These are phyloP conservation scores for Candida caryicola DNA, from an alignment of 805 yeast species.

Conservation along the genomic window DNA sequence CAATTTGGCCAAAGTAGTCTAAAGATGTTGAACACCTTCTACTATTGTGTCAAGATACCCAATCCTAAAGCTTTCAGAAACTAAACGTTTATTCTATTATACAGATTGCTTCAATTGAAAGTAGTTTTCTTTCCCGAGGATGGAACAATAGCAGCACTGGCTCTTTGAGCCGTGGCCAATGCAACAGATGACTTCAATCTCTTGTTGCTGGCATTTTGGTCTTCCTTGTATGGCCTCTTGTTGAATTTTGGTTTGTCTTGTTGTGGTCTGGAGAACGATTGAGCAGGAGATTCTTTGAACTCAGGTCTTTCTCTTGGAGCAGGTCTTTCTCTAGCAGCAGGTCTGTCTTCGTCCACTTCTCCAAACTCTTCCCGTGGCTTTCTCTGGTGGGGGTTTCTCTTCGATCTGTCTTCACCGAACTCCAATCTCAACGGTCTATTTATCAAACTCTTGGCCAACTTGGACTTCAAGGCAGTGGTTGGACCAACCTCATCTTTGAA, in stretches of 20 bases:
- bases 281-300: conserved; percentile 6
- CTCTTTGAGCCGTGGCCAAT: conserved; percentile 84
- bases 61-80: conserved; percentile 1
- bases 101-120: conserved; percentile 45
- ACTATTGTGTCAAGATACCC: too few relatives aligned
- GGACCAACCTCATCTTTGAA: conserved; percentile 80
- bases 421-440: conserved; percentile 82
- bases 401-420: conserved; percentile 92
- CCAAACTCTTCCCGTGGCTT: conserved; percentile 24
- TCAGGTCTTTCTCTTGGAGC: conserved; percentile 20
- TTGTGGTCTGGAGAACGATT: conserved; percentile 7
- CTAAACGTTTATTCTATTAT: neutral
- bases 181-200: conserved; percentile 79
- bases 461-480: conserved; percentile 75
- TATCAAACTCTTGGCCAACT: conserved; percentile 59
- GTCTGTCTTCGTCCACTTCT: conserved; percentile 8
- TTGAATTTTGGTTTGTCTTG: conserved; percentile 12
- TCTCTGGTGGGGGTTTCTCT: conserved; percentile 52
- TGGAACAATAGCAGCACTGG: conserved; percentile 81
- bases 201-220: conserved; percentile 29
- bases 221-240: conserved; percentile 17
- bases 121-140: conserved; percentile 85
- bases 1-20: too few relatives aligned
- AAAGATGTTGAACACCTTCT: too few relatives aligned
- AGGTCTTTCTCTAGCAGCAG: conserved; percentile 13